A percentile compares a stretch with the other conserved stretches of the same genome.
phyloP scores from a whole-genome alignment of 257 asterid species.

The Lycium ferocissimum region DNA sequence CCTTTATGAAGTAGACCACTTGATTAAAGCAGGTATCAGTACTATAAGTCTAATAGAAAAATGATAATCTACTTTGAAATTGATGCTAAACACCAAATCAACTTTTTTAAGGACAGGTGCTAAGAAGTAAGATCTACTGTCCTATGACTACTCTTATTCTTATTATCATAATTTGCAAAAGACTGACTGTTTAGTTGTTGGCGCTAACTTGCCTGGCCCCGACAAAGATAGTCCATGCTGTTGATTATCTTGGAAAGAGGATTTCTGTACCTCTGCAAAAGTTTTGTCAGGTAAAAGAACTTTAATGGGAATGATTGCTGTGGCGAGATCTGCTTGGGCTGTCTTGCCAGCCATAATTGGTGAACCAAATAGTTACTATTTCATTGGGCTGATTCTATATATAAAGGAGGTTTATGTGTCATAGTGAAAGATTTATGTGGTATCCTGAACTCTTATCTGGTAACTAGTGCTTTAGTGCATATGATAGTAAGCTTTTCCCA shows the following conservation, averaged over 20 bases:
- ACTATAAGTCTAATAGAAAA: background rate
- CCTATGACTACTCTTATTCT: background rate
- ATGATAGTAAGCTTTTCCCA: slow-evolving; percentile 25
- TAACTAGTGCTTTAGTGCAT: background rate
- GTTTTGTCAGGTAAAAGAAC: background rate
- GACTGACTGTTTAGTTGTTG: background rate
- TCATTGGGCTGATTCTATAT: slow-evolving; percentile 4
- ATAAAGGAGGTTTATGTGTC: background rate
- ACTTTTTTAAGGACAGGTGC: background rate
- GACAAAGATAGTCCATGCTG: slow-evolving; percentile 12
- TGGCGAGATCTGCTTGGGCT: slow-evolving; percentile 6
- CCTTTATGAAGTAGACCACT: slow-evolving; percentile 16
- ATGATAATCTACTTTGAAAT: slow-evolving; percentile 1
- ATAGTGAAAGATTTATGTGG: slow-evolving; percentile 10
- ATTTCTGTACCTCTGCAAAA: background rate
- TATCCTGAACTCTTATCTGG: background rate
- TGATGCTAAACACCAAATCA: background rate
- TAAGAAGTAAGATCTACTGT: slow-evolving; percentile 27
- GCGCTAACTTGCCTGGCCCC: background rate
- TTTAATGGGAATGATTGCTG: slow-evolving; percentile 9
- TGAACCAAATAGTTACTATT: slow-evolving; percentile 20
- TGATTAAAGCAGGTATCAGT: background rate
- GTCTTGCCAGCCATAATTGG: background rate
- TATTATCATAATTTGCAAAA: background rate
- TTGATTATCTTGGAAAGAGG: slow-evolving; percentile 23